Base-by-base conservation (phyloP, 1,284 basidiomycete species). In the Caloboletus firmus region DNA sequence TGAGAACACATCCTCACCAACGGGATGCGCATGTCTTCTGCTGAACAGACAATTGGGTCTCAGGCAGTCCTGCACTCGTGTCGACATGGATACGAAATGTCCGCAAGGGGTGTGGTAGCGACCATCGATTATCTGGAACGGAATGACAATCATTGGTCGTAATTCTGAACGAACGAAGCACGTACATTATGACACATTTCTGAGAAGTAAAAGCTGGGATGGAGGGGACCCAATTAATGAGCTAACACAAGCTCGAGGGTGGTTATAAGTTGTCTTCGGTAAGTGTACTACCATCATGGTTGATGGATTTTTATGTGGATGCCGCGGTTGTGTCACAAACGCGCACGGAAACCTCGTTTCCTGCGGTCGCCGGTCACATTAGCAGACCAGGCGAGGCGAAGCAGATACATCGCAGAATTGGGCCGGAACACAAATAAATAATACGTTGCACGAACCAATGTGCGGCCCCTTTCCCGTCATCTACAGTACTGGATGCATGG, bases 131-230 rank as follows among this genome's bases (percentile, higher is more conserved):
- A 90, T 79, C 89, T 91, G 63, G 44, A 60, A 51, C 47, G 45
- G 45, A 31, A 49, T 35, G 40, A 42, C 34, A 45, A 51, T 31
- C 17, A 32, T 56, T 30, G 58, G 39, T 46, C 47, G 51, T 57
- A 15, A 45, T 42, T 35, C n/a, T 18, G 37, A 52, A 55, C 54
- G 45, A 45, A 51, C 39, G 50, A 43, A 30, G 60, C 44, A 74
- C 83, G 53, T 65, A 91, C 89, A 72, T 91, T 90, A 73, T 88
- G 79, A 69, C 89, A 91, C 89, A 91, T 91, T 54, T 56, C n/a
- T 15, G 47, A 54, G 18, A 54, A 55, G 54, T 36, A 58, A 55
- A 59, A 62, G 47, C 20, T 56, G 59, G 59, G 54, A 55, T 22
- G 56, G 52, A 53, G 51, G 49, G 57, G 42, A 49, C 54, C 41